Evolutionary conservation across 768 basidiomycete species (phyloP).

Genomic region (Auriculariales sp.): DNA sequence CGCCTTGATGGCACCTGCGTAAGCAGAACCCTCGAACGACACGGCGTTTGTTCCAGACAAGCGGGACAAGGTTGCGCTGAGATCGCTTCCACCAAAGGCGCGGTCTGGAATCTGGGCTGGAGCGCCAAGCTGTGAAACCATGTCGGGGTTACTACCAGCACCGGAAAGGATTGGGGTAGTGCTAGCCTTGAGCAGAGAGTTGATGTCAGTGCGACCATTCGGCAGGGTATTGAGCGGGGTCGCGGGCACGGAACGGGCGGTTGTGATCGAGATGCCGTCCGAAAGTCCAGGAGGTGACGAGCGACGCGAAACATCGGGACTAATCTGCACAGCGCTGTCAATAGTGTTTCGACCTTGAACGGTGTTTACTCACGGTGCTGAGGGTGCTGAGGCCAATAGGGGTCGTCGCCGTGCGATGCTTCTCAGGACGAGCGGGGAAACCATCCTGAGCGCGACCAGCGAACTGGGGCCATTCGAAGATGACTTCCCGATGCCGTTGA

Average conservation of each 20-base stretch:
- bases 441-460: slow-evolving; percentile 45
- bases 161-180: slow-evolving; percentile 40
- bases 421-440: slow-evolving; percentile 35
- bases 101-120: slow-evolving; percentile 34
- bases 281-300: slow-evolving; percentile 56
- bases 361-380: slow-evolving; percentile 7
- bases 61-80: slow-evolving; percentile 63
- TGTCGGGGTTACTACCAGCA: neutral
- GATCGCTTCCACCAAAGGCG: slow-evolving; percentile 34
- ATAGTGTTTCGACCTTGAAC: no score
- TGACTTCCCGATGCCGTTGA: slow-evolving; percentile 40
- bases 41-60: no score
- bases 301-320: slow-evolving; percentile 43
- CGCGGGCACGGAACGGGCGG: slow-evolving; percentile 65
- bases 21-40: no score
- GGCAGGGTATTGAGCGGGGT: slow-evolving; percentile 54
- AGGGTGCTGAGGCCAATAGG: slow-evolving; percentile 35
- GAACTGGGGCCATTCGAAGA: slow-evolving; percentile 96
- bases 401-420: slow-evolving; percentile 57
- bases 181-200: slow-evolving; percentile 48
- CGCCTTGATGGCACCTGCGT: no score
- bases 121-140: slow-evolving; percentile 24
- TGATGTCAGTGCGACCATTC: slow-evolving; percentile 12
- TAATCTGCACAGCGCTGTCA: slow-evolving; percentile 45
- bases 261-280: slow-evolving; percentile 36